Base-by-base conservation (phyloP, 805 yeast genomes). In the Torulaspora franciscae region DNA sequence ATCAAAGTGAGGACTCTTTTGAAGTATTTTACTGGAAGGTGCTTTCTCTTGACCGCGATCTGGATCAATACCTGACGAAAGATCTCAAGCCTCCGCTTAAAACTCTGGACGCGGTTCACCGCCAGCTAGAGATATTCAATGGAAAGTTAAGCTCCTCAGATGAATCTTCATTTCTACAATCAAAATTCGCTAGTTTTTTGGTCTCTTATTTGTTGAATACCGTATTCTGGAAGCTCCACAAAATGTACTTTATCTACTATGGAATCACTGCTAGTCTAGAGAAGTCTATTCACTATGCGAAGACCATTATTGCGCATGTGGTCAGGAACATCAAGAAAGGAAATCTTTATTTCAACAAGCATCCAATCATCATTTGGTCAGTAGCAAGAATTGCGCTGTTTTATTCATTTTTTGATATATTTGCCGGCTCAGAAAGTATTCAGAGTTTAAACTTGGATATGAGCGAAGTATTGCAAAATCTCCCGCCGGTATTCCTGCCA, bases 11-110 rank as follows among this genome's bases (percentile, higher is more conserved):
- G 25, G 62, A 57, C 13, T 54, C 47, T 32, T 59, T 58, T 36
- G 68, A 64, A 40, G 46, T 57, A 1, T 40, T 61, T 1, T 50
- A 47, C 28, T 64, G 68, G 68, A 64, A 62, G 32, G 43, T 64
- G 1, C 36, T 55, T 1, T 62, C 66, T 1, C 37, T 64, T 7
- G 66, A 64, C n/a, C 58, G 67, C 38, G 67, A 64, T 42, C 22
- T 62, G n/a, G 58, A 60, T 24, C 54, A 49, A 15, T 57, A 55
- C 34, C 29, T 49, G 15, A 32, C 17, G 4, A 51, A 49, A 15
- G 37, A 43, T 2, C 40, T 49, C 9, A 63, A 55, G 36, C 65
- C 67, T 2, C 60, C 58, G 7, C 32, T 61, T 8, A 61, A 59
- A 39, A 58, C 65, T 4, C 40, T 64, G 19, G 64, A 64, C 19